phyloP scores from a whole-genome alignment of 306 rosid genomes.

The Trifolium pratense region DNA sequence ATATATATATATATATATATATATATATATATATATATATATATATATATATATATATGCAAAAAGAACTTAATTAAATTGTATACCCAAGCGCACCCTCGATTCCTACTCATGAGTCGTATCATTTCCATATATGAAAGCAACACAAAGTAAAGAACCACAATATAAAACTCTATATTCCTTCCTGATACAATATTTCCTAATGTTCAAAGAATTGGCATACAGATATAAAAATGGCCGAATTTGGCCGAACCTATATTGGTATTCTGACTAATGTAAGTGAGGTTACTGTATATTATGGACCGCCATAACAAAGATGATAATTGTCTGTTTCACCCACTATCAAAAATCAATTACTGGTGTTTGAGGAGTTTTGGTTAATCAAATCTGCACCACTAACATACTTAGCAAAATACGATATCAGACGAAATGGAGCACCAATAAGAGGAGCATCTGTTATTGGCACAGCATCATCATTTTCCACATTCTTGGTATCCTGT shows the following conservation, averaged over 20 bases:
- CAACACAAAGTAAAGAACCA: slow-evolving; percentile 21
- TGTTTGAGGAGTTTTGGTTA: slow-evolving; percentile 46
- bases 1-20: too few species aligned
- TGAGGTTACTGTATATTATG: slow-evolving; percentile 28
- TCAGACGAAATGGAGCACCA: slow-evolving; percentile 89
- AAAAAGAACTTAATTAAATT: neutral
- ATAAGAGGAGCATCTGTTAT: slow-evolving; percentile 83
- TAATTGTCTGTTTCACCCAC: slow-evolving; percentile 1
- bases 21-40: too few species aligned
- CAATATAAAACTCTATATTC: slow-evolving; percentile 25
- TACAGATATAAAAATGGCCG: slow-evolving; percentile 40
- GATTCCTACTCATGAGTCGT: slow-evolving; percentile 23
- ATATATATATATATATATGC: too few species aligned
- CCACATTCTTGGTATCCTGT: slow-evolving; percentile 49
- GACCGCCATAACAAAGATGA: slow-evolving; percentile 2
- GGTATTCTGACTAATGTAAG: slow-evolving; percentile 45
- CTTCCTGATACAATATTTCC: slow-evolving; percentile 24
- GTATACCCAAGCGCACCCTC: neutral
- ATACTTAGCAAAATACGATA: slow-evolving; percentile 82
- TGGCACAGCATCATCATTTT: slow-evolving; percentile 48
- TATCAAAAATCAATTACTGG: slow-evolving; percentile 41
- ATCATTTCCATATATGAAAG: slow-evolving; percentile 20
- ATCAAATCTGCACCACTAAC: slow-evolving; percentile 94
- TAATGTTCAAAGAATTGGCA: slow-evolving; percentile 44
- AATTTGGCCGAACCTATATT: slow-evolving; percentile 46